A percentile compares a stretch with the other conserved stretches of the same genome.
phyloP scores from a whole-genome alignment of 2,329 filamentous ascomycete species.

The Didymella arachidicola region DNA sequence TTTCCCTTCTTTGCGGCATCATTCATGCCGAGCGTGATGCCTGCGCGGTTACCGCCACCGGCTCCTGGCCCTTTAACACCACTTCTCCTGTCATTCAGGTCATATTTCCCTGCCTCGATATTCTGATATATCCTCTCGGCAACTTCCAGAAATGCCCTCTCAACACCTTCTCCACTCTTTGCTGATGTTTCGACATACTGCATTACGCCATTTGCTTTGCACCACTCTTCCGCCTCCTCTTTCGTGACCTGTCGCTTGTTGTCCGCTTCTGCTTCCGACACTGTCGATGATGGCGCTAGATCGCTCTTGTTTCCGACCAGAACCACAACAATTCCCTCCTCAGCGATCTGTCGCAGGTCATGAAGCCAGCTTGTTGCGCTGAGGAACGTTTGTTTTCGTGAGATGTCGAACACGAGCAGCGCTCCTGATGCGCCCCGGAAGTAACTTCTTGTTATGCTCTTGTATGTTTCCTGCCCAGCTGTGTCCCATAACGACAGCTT shows the following conservation, averaged over 20 bases:
- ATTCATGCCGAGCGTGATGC: constrained; percentile 56
- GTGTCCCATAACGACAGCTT: constrained; percentile 96
- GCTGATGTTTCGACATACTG: constrained; percentile 96
- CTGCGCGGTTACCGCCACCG: constrained; percentile 51
- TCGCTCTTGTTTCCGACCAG: constrained; percentile 96
- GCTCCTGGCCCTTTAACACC: constrained; percentile 79
- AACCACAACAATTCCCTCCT: constrained; percentile 93
- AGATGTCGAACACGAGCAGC: constrained; percentile 94
- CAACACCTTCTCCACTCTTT: constrained; percentile 93
- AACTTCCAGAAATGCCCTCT: constrained; percentile 90
- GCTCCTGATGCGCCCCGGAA: constrained; percentile 82
- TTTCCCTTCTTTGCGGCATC: constrained; percentile 48
- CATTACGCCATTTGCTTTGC: constrained; percentile 80
- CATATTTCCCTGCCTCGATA: constrained; percentile 93
- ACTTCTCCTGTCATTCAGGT: constrained; percentile 89
- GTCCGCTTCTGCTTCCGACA: constrained; percentile 49
- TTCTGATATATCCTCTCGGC: constrained; percentile 96
- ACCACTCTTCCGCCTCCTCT: constrained; percentile 91
- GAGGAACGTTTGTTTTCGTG: constrained; percentile 81
- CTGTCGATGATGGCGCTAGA: constrained; percentile 63
- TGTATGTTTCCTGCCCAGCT: constrained; percentile 96
- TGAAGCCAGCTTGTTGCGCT: constrained; percentile 93
- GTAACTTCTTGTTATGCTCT: constrained; percentile 92
- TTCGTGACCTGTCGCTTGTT: constrained; percentile 81
- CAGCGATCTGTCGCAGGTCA: constrained; percentile 92